Evolutionary conservation across 257 asterid species (phyloP), one percentile per base, ranked within the genome.

Genomic region (Forsythia suspensa): DNA sequence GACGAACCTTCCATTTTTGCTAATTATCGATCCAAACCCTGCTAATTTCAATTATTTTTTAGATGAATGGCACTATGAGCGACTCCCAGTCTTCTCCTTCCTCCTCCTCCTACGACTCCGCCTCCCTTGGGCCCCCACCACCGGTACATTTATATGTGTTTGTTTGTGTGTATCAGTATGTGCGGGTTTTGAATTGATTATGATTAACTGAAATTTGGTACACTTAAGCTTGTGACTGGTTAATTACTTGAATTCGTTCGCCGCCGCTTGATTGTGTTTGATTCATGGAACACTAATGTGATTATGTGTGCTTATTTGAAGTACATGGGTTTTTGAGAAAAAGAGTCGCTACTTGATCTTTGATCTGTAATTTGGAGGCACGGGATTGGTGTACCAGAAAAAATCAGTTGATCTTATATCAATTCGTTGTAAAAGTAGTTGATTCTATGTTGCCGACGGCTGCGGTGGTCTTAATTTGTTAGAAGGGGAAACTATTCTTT

Each of bases 91-190:
- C 86, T 72, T 80, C 89, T 16, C 82, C 89, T 3, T 83, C 88
- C 68, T 57, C 68, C 5, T 88, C 92, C 67, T 89, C 88, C 79
- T 89, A 89, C 72, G 92, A 85, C 77, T 89, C 90, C 81, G 92
- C 92, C 82, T 63, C 70, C 40, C 78, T 86, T 80, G 92, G 89
- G 43, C 87, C 87, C 21, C 82, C 89, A 6, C 88, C 85, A 72
- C 5, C 85, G 88, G 92, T 88, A 83, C 15, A 76, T 36, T 57
- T 70, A 67, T 57, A 0, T 42, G 40, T 41, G 18, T 71, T 10
- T 20, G 75, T n/a, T 9, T 8, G 34, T 29, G 34, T 29, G 34
- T 29, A 24, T 24, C 24, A 24, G 24, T 24, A 29, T 29, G 34
- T 29, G 75, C 8, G 10, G 12, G 20, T 44, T 72, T 6, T 72